phyloP scores from a whole-genome alignment of 192 early-diverging fungal genomes.

The Podila clonocystis region DNA sequence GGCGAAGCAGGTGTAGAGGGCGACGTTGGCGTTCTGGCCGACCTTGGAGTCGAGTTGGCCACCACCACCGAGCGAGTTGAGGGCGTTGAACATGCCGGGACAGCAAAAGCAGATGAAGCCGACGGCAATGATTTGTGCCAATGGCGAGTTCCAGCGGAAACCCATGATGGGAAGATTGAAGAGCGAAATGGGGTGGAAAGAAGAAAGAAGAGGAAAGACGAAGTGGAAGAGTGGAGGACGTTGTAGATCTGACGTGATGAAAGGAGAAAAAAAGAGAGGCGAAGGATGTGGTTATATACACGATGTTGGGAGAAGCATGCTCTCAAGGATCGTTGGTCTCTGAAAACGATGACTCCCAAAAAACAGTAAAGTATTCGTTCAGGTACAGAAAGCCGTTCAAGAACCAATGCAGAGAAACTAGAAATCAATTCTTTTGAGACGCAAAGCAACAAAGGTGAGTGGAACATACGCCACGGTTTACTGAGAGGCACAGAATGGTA shows the following conservation, averaged over 20 bases:
- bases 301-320: too few species aligned
- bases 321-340: too few species aligned
- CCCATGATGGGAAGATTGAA: slow-evolving; percentile 9
- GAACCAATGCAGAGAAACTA: too few species aligned
- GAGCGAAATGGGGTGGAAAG: neutral
- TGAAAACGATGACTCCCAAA: too few species aligned
- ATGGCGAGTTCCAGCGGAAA: slow-evolving; percentile 62
- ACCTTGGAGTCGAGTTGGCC: slow-evolving; percentile 68
- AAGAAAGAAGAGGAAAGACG: neutral
- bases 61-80: slow-evolving; percentile 67
- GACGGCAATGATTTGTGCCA: slow-evolving; percentile 76
- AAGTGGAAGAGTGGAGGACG: neutral
- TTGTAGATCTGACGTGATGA: neutral
- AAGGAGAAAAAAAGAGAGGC: neutral
- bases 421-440: too few species aligned
- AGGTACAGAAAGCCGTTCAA: too few species aligned
- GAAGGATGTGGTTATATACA: neutral
- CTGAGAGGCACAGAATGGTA: too few species aligned
- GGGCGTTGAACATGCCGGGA: slow-evolving; percentile 83
- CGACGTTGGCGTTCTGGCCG: slow-evolving; percentile 76
- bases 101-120: slow-evolving; percentile 79
- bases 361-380: too few species aligned
- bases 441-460: too few species aligned
- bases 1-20: slow-evolving; percentile 76
- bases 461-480: too few species aligned